Base-by-base conservation (phyloP, 1,284 basidiomycete genomes). In the Trichosporon ovoides region DNA sequence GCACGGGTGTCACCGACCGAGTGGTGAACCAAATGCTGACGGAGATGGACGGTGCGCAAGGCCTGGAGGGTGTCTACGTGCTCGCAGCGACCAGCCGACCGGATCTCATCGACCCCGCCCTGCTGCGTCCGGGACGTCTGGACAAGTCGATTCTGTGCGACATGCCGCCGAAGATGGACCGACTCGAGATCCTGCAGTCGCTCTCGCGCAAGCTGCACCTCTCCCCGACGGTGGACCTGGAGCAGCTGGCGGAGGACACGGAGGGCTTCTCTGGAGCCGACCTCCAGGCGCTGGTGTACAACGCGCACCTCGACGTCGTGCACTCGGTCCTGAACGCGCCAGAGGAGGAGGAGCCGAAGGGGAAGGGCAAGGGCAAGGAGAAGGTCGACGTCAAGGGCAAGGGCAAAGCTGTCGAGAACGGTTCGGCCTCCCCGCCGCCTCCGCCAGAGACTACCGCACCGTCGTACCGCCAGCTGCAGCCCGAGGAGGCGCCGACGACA, bases 1-100 rank as follows among this genome's bases (percentile, higher is more conserved):
- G 91, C 62, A 98, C 96, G 0, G 96, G 96, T 50, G 96, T 98
- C 10, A 98, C 96, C 0, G 96, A 99, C 71, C 85, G 96, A 52
- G 96, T 99, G 1, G 96, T 99, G 46, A 99, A 99, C 70, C 96
- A 99, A 77, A 85, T 99, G 82, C 80, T 98, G 19, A 99, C 96
- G 0, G 92, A 98, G 75, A 98, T 99, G 94, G 96, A 99, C 76
- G 96, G 96, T 55, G 96, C 94, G 1, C 95, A 99, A 72, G 95
- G 96, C 0, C 79, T 98, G 19, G 94, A 95, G 53, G 96, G 96
- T 19, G 96, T 98, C 9, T 98, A 98, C 74, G 94, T 99, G 7
- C 84, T 99, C 3, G 96, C 96, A 7, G 96, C 96, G 1, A 98
- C 96, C 55, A 94, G 90, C 74, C 90, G 96, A 13, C 96, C 96